Conservation (phyloP, 352 stramenopile species). For the Globisporangium paroecandrum region DNA sequence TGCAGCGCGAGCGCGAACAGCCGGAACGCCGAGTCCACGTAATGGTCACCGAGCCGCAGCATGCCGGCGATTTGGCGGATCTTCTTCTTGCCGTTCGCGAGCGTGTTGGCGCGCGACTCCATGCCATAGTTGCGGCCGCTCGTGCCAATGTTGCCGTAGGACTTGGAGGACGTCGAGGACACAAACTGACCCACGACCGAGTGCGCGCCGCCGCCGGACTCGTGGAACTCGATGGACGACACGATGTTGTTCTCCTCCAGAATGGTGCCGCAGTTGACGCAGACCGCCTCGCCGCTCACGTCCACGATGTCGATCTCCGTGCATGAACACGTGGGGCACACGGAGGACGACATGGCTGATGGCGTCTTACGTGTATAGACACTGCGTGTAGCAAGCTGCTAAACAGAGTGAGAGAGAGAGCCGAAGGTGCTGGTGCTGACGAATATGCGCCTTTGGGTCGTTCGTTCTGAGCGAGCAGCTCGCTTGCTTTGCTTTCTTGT, state of each 20-base stretch:
- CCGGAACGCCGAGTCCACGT: slow-evolving; percentile 95
- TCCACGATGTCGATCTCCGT: slow-evolving; percentile 94
- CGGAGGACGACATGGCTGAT: slow-evolving; percentile 30
- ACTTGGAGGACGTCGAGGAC: slow-evolving; percentile 86
- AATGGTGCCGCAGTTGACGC: slow-evolving; percentile 89
- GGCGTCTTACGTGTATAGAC: slow-evolving; percentile 1
- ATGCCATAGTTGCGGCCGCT: slow-evolving; percentile 91
- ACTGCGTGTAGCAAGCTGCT: background rate
- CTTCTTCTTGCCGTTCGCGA: slow-evolving; percentile 93
- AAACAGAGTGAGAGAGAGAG: background rate
- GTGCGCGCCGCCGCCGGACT: slow-evolving; percentile 86
- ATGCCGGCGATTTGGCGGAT: slow-evolving; percentile 93
- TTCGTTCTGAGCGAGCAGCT: background rate
- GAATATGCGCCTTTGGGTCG: background rate
- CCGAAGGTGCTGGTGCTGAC: slow-evolving; percentile 9
- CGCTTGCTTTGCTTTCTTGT: slow-evolving; percentile 4
- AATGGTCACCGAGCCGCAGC: slow-evolving; percentile 91
- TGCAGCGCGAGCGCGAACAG: slow-evolving; percentile 95
- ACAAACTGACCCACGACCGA: slow-evolving; percentile 97
- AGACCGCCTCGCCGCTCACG: slow-evolving; percentile 85
- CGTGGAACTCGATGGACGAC: slow-evolving; percentile 95
- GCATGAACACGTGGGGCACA: slow-evolving; percentile 95
- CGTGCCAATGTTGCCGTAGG: slow-evolving; percentile 86
- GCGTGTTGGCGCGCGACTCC: slow-evolving; percentile 94
- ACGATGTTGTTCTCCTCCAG: slow-evolving; percentile 98